Evolutionary conservation across 805 yeast genomes (phyloP).

Genomic region (Wickerhamomyces chaumierensis): DNA sequence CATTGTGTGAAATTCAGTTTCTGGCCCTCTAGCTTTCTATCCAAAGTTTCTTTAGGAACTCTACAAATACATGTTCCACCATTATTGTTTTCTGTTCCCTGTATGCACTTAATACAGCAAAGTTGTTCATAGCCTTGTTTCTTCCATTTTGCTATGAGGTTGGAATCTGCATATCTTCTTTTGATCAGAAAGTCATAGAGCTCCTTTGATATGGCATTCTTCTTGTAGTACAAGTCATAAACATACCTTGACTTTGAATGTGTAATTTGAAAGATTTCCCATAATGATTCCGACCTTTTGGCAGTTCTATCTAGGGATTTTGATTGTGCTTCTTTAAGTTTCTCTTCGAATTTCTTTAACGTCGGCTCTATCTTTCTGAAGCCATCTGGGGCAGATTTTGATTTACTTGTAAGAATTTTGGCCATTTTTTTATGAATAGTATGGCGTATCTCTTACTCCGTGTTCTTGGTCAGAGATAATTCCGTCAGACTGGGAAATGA

Average conservation of each 20-base stretch:
- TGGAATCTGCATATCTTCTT: conserved; percentile 55
- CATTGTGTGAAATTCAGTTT: conserved; percentile 38
- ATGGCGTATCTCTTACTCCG: no score
- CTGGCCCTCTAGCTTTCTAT: conserved; percentile 16
- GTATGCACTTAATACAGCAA: conserved; percentile 76
- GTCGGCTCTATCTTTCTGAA: conserved; percentile 61
- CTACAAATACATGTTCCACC: conserved; percentile 74
- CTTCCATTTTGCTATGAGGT: conserved; percentile 75
- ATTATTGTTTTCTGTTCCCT: conserved; percentile 47
- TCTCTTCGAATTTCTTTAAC: conserved; percentile 42
- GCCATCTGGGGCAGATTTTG: conserved; percentile 59
- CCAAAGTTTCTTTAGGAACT: conserved; percentile 55
- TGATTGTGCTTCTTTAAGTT: conserved; percentile 42
- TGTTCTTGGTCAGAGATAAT: no score
- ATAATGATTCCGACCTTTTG: conserved; percentile 42
- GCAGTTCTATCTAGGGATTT: conserved; percentile 28
- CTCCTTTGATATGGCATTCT: conserved; percentile 53
- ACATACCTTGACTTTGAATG: conserved; percentile 71
- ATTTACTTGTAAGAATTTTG: conserved; percentile 28
- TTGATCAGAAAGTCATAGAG: conserved; percentile 66
- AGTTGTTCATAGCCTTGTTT: conserved; percentile 78
- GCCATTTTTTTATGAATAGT: no score
- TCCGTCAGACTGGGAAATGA: no score
- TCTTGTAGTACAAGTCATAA: conserved; percentile 60
- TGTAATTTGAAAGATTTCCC: conserved; percentile 62